Evolutionary conservation across 352 stramenopile genomes (phyloP), one percentile per base, ranked within the genome.

Genomic region (Thalassiosira allenii): DNA sequence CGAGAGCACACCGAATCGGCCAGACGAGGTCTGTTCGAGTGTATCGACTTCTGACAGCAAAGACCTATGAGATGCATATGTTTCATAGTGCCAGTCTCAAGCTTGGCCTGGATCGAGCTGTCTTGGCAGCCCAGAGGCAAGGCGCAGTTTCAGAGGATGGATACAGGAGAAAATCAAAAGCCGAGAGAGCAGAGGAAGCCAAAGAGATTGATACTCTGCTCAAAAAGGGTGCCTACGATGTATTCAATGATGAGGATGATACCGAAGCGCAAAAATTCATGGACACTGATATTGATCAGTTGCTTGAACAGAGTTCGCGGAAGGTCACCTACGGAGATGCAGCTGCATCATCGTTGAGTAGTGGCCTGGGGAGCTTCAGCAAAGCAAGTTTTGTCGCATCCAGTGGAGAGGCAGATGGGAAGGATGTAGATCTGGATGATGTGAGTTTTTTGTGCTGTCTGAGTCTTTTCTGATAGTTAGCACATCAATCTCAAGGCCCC

Each of bases 11-110:
- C 77, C 94, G 97, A 71, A 99, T 99, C 81, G 98, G 98, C 0
- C 97, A 99, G 86, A 99, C 98, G 72, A 98, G 98, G 83, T 93
- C 93, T 62, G 97, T 99, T 17, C 95, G 96, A 58, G 98, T 99
- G 27, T 99, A 99, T 83, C 96, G 97, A 12, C 90, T 99, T 12
- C 91, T 99, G 52, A 99, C 97, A 29, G 96, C 89, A 3, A 99
- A 99, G 80, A 99, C 97, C 0, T 99, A 99, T 84, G 98, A 99
- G 87, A 99, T 98, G 86, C 96, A 99, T 82, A 99, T 99, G 97
- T 99, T 99, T 76, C 95, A 99, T 66, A 96, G 96, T 52, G 98
- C 98, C 4, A 98, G 95, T 65, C 91, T 96, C 61, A 99, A 99
- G 75, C 92, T 99, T 11, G 97, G 97, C 9, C 91, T 99, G 6